Conservation (phyloP, 2,329 filamentous ascomycete species). For the Trichoderma cornu-damae region DNA sequence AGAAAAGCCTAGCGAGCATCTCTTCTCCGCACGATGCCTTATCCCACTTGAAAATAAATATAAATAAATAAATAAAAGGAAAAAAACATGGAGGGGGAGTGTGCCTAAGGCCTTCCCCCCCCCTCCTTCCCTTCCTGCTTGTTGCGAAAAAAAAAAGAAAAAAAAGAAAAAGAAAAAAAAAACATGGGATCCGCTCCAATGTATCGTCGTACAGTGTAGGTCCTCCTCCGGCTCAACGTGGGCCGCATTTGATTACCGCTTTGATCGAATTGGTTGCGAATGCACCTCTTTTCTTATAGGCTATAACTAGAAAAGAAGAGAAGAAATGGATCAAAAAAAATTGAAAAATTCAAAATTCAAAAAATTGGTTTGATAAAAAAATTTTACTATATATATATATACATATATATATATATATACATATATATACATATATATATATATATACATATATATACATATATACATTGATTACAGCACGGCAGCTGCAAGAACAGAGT, state of each 20-base stretch:
- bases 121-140: neutral
- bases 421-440: too few relatives aligned
- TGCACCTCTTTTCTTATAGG: neutral
- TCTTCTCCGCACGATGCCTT: neutral
- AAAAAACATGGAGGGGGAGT: conserved; percentile 5
- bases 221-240: neutral
- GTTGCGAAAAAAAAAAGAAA: neutral
- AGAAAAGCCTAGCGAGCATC: neutral
- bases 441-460: too few relatives aligned
- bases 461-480: too few relatives aligned
- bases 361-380: too few relatives aligned
- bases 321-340: neutral
- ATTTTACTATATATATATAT: too few relatives aligned
- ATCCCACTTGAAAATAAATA: neutral
- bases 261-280: neutral
- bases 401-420: too few relatives aligned
- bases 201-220: conserved; percentile 4
- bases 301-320: neutral
- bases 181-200: neutral
- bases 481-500: too few relatives aligned
- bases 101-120: neutral
- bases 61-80: neutral
- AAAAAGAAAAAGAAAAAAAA: neutral
- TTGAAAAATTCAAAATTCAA: too few relatives aligned
- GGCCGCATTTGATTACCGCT: neutral